Conservation (phyloP, 768 basidiomycete species). For the Mycena rebaudengoi region DNA sequence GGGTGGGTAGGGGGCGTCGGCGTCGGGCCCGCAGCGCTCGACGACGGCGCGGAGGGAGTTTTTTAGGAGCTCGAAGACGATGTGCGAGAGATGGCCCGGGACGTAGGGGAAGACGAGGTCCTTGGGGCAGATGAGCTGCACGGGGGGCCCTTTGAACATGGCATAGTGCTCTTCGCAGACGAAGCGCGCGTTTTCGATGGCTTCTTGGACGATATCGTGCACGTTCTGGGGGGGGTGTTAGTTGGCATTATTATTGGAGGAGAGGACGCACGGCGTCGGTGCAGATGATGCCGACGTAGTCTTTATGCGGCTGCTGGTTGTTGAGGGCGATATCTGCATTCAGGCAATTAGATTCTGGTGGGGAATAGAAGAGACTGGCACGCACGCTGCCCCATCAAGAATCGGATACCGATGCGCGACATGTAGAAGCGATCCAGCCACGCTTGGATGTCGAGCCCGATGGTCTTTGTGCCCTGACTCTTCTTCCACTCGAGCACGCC, state of each 20-base stretch:
- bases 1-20: conserved; percentile 79
- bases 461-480: conserved; percentile 69
- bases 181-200: conserved; percentile 95
- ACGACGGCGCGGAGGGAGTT: conserved; percentile 97
- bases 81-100: conserved; percentile 94
- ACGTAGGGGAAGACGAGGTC: conserved; percentile 92
- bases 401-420: conserved; percentile 94
- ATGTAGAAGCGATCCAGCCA: conserved; percentile 99
- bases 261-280: conserved; percentile 76
- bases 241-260: not conserved
- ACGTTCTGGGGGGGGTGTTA: conserved; percentile 89
- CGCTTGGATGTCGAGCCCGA: conserved; percentile 89
- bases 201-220: conserved; percentile 95
- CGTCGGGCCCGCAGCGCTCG: conserved; percentile 85
- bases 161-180: conserved; percentile 96
- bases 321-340: conserved; percentile 90
- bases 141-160: conserved; percentile 94
- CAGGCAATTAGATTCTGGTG: conserved; percentile 4
- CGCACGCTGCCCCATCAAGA: conserved; percentile 95
- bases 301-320: conserved; percentile 85
- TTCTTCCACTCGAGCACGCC: conserved; percentile 97
- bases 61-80: conserved; percentile 95
- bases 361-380: conserved; percentile 3
- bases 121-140: conserved; percentile 92
- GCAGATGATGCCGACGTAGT: conserved; percentile 98